A percentile compares a stretch with the other conserved stretches of the same genome.
Conservation (phyloP, 768 basidiomycete species). For the Trametes gibbosa region DNA sequence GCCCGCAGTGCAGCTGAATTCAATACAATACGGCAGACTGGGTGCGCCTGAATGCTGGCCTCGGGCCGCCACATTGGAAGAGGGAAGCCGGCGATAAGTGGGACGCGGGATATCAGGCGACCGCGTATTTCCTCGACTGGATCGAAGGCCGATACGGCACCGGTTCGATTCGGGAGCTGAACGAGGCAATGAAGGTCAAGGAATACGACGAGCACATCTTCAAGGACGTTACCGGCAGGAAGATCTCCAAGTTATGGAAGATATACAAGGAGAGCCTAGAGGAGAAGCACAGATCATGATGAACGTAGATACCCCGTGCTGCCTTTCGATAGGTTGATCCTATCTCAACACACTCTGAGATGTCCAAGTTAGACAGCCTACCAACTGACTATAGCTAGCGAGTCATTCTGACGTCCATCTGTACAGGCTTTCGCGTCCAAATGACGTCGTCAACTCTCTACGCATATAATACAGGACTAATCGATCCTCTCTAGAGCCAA, state of each 20-base stretch:
- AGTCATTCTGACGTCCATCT: too few relatives aligned
- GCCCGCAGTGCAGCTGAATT: background rate
- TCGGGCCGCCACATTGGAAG: slow-evolving; percentile 71
- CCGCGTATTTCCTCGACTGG: slow-evolving; percentile 77
- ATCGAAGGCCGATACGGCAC: slow-evolving; percentile 49
- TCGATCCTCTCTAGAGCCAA: background rate
- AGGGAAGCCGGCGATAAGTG: slow-evolving; percentile 46
- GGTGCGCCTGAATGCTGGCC: slow-evolving; percentile 59
- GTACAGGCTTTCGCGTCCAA: too few relatives aligned
- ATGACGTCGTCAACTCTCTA: too few relatives aligned
- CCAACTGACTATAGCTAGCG: too few relatives aligned
- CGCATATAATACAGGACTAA: too few relatives aligned
- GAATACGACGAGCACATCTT: slow-evolving; percentile 54
- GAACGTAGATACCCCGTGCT: background rate
- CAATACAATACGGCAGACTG: slow-evolving; percentile 47
- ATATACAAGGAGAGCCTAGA: slow-evolving; percentile 46
- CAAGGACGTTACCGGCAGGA: slow-evolving; percentile 47
- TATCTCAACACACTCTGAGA: background rate
- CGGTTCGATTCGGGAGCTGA: slow-evolving; percentile 57
- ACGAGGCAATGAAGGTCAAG: slow-evolving; percentile 46
- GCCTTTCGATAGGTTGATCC: too few relatives aligned
- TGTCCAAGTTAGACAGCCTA: background rate
- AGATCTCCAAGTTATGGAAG: slow-evolving; percentile 57
- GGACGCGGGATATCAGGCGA: slow-evolving; percentile 76
- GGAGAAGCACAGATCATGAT: background rate